Evolutionary conservation across 2,329 filamentous ascomycete genomes (phyloP), one percentile per base, ranked within the genome.

Genomic region (Intubia oerlemansii): DNA sequence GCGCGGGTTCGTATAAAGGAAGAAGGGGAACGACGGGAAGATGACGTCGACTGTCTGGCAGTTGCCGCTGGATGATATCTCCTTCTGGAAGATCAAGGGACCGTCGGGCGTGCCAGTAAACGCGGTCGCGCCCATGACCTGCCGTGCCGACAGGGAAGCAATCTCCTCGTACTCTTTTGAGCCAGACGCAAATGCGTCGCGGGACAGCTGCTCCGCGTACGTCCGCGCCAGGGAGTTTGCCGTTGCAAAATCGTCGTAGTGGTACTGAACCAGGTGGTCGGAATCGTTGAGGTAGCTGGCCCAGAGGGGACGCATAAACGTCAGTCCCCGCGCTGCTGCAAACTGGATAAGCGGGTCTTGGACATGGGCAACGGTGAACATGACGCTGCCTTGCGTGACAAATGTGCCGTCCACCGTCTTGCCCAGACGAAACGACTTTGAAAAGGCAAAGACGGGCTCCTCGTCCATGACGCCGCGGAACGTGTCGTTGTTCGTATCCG

Each of bases 31-130:
- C 0, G 77, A 62, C 0, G 79, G 79, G 51, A 80, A 85, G 38
- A 88, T 82, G 28, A 88, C 76, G 51, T 84, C 78, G 12, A 85
- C 75, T 0, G 78, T 85, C 45, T 88, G 77, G 45, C 69, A 69
- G 41, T 88, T 84, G 5, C 79, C 79, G 41, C 84, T 75, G 6
- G 74, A 81, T 5, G 75, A 80, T 31, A 88, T 85, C 45, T 85
- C 79, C 42, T 88, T 85, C 35, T 82, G 52, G 49, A 85, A 85
- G 15, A 85, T 48, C 24, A 84, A 58, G 0, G 75, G 75, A 35
- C 65, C 57, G 3, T 78, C 62, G 3, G 72, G 63, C 17, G 77
- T 75, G 28, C 76, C 66, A 8, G 74, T 61, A 49, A 82, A 80
- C 37, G 67, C 69, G 10, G 73, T 79, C 4, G 74, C 79, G 9